phyloP scores from a whole-genome alignment of 768 basidiomycete species.

The Leccinum barrowsii region DNA sequence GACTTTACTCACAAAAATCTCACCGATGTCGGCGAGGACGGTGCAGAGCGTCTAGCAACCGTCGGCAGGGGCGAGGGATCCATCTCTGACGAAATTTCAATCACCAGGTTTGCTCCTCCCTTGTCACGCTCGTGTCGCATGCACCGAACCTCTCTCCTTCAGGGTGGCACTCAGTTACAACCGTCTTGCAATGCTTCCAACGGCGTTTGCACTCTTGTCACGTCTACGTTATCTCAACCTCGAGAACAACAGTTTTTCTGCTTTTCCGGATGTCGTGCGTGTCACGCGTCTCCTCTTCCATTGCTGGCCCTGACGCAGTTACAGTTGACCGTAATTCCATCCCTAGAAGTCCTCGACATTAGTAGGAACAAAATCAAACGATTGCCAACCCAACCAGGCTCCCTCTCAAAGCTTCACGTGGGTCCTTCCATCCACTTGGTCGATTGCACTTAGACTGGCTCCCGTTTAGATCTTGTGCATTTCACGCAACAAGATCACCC shows the following conservation, averaged over 20 bases:
- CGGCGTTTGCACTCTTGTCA: conserved; percentile 67
- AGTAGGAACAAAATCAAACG: conserved; percentile 86
- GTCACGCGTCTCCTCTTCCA: conserved; percentile 2
- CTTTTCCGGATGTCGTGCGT: conserved; percentile 86
- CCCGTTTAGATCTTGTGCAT: conserved; percentile 72
- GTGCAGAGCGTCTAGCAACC: conserved; percentile 73
- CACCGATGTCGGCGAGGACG: conserved; percentile 68
- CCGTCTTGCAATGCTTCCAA: conserved; percentile 71
- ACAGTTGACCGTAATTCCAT: conserved; percentile 79
- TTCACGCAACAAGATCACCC: conserved; percentile 77
- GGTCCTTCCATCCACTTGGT: conserved; percentile 15
- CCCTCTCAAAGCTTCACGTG: conserved; percentile 73
- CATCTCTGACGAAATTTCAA: conserved; percentile 45
- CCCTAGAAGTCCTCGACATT: conserved; percentile 91
- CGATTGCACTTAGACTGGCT: not conserved
- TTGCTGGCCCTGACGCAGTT: conserved; percentile 8
- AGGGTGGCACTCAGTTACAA: conserved; percentile 90
- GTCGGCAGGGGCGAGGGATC: conserved; percentile 44
- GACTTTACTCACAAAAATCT: conserved; percentile 79
- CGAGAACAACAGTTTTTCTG: conserved; percentile 75
- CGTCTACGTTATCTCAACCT: conserved; percentile 83
- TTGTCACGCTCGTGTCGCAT: conserved; percentile 5
- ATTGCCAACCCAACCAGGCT: conserved; percentile 77
- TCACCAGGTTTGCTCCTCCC: conserved; percentile 53
- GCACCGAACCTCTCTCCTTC: not conserved